Percentiles rank a stretch among this genome's conserved stretches.
Conservation (phyloP, 306 rosid species). For the Quercus robur region DNA sequence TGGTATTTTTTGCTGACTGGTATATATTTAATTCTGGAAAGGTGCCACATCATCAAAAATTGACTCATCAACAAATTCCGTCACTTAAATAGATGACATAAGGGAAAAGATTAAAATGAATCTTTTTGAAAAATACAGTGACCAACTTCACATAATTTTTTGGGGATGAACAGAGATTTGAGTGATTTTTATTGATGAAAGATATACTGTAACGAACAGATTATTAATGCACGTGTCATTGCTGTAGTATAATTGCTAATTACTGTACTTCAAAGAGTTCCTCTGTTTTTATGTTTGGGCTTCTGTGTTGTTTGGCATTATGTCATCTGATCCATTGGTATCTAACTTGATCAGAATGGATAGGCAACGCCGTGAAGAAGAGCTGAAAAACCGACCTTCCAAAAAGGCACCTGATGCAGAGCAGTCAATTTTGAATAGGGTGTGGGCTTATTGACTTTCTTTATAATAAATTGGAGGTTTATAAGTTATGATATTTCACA, state of each 20-base stretch:
- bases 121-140: too few species aligned
- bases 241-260: neutral
- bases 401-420: constrained; percentile 44
- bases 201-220: neutral
- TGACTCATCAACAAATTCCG: too few species aligned
- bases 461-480: constrained; percentile 4
- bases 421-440: constrained; percentile 50
- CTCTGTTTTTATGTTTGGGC: neutral
- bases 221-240: neutral
- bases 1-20: too few species aligned
- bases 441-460: constrained; percentile 19
- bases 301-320: neutral
- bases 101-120: too few species aligned
- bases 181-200: too few species aligned
- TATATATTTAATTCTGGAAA: too few species aligned
- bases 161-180: too few species aligned
- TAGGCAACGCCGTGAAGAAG: constrained; percentile 63
- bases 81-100: too few species aligned
- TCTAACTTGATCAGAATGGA: constrained; percentile 47
- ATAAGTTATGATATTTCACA: neutral
- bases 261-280: neutral
- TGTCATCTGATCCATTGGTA: constrained; percentile 1
- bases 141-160: too few species aligned
- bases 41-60: too few species aligned
- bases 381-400: constrained; percentile 50